Base-by-base conservation (phyloP, 345 rosid species). In the Lagerstroemia speciosa region DNA sequence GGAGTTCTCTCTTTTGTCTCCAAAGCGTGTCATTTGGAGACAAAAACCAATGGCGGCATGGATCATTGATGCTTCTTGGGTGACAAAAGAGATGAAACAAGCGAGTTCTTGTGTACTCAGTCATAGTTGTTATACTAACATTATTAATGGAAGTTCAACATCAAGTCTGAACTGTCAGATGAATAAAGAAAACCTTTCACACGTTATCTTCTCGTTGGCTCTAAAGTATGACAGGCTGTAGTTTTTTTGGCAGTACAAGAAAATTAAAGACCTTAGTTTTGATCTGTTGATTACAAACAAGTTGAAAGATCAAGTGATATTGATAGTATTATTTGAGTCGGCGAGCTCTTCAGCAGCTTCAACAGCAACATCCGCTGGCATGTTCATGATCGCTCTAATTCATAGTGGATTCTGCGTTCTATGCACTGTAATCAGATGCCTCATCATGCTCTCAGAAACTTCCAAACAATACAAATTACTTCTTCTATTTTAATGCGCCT, bases 361-460 rank as follows among this genome's bases (percentile, higher is more conserved):
- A 33, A 84, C 65, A 2, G 67, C 68, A 7, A 68, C 74, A 17
- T 77, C 75, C 62, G 36, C 69, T 12, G 89, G 91, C 37, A 89
- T 90, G 38, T 86, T 69, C 5, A 89, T 74, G 77, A 89, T 85
- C 0, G 88, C 66, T 8, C 92, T 96, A 20, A 86, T 89, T 22
- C 92, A 86, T 36, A 82, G 74, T 89, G 72, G 55, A 73, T 32
- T 2, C 70, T 52, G 50, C 89, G 86, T 74, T 89, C 83, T 66
- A 78, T 83, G 85, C 97, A 87, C 53, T 79, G 89, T 53, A 93
- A 91, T 74, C 87, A n/a, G 72, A 69, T 90, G 97, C 73, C 68
- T 84, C 83, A 89, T n/a, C n/a, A n/a, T n/a, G n/a, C n/a, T n/a
- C n/a, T n/a, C n/a, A n/a, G n/a, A n/a, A n/a, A n/a, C n/a, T n/a